Conservation (phyloP, 306 rosid genomes). For the Dicorynia guianensis region DNA sequence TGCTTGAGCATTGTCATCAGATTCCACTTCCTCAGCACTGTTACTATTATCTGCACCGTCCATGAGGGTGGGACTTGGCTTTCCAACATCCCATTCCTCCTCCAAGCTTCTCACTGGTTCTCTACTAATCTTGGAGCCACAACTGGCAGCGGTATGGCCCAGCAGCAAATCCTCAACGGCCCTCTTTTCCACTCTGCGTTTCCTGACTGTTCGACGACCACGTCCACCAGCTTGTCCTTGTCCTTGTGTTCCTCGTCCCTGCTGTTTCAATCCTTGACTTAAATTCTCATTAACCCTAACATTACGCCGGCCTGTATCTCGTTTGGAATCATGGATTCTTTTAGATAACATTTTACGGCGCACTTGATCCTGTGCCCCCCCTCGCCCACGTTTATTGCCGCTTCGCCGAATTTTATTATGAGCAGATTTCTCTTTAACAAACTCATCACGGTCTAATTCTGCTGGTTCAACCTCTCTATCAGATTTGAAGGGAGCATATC, state of each 20-base stretch:
- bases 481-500: conserved; percentile 61
- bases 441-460: conserved; percentile 48
- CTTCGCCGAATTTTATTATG: conserved; percentile 59
- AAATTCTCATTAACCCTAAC: conserved; percentile 53
- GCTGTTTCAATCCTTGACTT: conserved; percentile 61
- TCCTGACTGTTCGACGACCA: conserved; percentile 91
- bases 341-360: conserved; percentile 69
- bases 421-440: conserved; percentile 52
- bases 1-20: conserved; percentile 80
- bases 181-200: conserved; percentile 74
- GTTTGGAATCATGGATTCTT: conserved; percentile 57
- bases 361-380: conserved; percentile 64
- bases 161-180: conserved; percentile 66
- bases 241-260: conserved; percentile 59
- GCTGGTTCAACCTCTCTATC: conserved; percentile 61
- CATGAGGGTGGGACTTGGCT: conserved; percentile 49
- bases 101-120: conserved; percentile 68
- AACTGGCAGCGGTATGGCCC: conserved; percentile 47
- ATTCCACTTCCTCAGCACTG: conserved; percentile 79
- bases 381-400: conserved; percentile 75
- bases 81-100: conserved; percentile 85
- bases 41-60: conserved; percentile 59
- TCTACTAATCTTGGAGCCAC: conserved; percentile 59
- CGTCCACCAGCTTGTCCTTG: conserved; percentile 65
- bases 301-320: conserved; percentile 48